Conservation (phyloP, 2,329 filamentous ascomycete genomes). For the Ascosphaera pollenicola region DNA sequence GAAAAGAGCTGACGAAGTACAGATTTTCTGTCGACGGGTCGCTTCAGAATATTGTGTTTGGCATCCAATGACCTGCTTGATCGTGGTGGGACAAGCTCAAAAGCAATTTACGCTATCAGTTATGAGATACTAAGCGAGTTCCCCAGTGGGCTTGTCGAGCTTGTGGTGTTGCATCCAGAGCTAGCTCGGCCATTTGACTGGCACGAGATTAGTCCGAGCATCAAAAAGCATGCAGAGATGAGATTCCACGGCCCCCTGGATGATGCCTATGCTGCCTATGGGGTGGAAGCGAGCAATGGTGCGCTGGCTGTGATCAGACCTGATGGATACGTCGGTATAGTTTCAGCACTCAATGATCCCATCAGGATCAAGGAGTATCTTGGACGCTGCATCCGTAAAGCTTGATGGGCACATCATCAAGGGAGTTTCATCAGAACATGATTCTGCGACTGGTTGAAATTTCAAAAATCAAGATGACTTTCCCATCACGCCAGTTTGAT, state of each 20-base stretch:
- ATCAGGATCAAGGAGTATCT: not conserved
- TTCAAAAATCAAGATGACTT: too few relatives aligned
- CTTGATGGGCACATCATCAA: too few relatives aligned
- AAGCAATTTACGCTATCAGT: constrained; percentile 9
- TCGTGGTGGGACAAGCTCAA: constrained; percentile 10
- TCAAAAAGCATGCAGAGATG: constrained; percentile 16
- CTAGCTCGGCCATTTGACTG: constrained; percentile 11
- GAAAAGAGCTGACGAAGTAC: constrained; percentile 1
- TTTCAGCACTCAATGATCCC: constrained; percentile 10
- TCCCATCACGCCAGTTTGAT: too few relatives aligned
- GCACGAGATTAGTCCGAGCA: constrained; percentile 11
- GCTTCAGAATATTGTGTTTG: constrained; percentile 16
- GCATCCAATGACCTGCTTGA: constrained; percentile 15
- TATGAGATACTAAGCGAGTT: constrained; percentile 9
- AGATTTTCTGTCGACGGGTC: constrained; percentile 17
- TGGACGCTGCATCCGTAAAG: not conserved
- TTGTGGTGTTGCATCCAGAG: constrained; percentile 15
- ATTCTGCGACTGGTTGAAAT: too few relatives aligned
- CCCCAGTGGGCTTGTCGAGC: constrained; percentile 11
- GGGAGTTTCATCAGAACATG: too few relatives aligned
- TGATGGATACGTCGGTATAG: constrained; percentile 16
- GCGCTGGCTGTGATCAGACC: constrained; percentile 16
- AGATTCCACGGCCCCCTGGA: constrained; percentile 10
- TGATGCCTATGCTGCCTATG: constrained; percentile 16
- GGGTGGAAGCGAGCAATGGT: constrained; percentile 12